phyloP scores from a whole-genome alignment of 2,329 filamentous ascomycete genomes.

The Zalaria obscura region DNA sequence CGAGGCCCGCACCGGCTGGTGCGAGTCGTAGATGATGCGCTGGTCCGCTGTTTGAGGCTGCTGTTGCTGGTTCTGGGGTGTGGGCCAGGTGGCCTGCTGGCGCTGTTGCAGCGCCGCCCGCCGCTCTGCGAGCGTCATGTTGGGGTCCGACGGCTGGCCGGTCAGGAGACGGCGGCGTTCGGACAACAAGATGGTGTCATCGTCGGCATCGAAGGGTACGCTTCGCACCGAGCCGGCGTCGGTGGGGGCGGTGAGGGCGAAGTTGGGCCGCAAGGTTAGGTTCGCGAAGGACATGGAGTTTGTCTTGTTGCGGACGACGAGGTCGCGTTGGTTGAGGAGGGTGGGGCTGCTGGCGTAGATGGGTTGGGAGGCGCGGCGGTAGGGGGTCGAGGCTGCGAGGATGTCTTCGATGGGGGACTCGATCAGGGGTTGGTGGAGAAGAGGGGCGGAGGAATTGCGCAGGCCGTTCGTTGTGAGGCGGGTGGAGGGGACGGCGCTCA shows the following conservation, averaged over 20 bases:
- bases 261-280: conserved; percentile 14
- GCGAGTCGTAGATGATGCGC: conserved; percentile 33
- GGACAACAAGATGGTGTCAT: not conserved
- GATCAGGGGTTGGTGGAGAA: conserved; percentile 17
- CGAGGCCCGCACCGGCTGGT: conserved; percentile 33
- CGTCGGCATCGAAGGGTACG: not conserved
- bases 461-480: conserved; percentile 5
- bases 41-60: conserved; percentile 13
- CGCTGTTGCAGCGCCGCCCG: conserved; percentile 17
- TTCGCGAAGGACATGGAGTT: conserved; percentile 24
- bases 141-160: conserved; percentile 11
- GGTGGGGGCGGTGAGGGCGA: conserved; percentile 10
- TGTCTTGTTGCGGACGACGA: conserved; percentile 29
- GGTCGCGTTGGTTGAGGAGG: conserved; percentile 41
- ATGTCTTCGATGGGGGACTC: conserved; percentile 21
- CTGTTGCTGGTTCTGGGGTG: conserved; percentile 1
- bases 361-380: conserved; percentile 9
- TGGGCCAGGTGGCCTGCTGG: not conserved
- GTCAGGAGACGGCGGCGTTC: conserved; percentile 1
- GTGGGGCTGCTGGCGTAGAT: conserved; percentile 23
- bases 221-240: conserved; percentile 1
- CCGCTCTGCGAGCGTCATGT: conserved; percentile 57
- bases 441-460: conserved; percentile 19
- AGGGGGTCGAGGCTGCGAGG: conserved; percentile 4
- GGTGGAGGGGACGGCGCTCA: not conserved